phyloP scores from a whole-genome alignment of 257 asterid species.

The Pogostemon cablin region DNA sequence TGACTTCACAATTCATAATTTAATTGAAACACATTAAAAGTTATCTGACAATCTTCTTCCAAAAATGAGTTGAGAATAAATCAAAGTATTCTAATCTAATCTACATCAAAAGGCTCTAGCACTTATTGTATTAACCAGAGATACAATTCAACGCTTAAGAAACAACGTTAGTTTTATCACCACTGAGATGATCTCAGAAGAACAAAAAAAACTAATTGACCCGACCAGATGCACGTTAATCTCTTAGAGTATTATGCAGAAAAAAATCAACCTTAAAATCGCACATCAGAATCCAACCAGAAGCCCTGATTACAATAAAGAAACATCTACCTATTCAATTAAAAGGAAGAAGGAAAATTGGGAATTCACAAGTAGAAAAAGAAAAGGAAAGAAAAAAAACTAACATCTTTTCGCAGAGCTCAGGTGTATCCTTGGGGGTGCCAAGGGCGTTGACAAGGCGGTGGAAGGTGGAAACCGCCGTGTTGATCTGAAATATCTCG shows the following conservation, averaged over 20 bases:
- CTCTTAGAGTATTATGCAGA: background rate
- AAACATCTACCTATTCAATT: background rate
- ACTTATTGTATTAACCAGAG: background rate
- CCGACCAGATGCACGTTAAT: background rate
- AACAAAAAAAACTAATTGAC: background rate
- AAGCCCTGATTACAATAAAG: background rate
- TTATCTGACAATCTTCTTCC: background rate
- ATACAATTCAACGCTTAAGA: background rate
- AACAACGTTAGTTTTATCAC: background rate
- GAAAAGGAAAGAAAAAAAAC: slow-evolving; percentile 26
- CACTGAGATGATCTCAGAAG: background rate
- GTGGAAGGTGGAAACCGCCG: slow-evolving; percentile 83
- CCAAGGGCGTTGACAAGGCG: slow-evolving; percentile 92
- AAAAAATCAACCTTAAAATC: background rate
- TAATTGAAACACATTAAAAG: background rate
- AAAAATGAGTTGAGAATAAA: background rate
- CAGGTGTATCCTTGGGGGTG: slow-evolving; percentile 91
- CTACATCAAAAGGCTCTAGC: background rate
- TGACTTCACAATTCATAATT: background rate
- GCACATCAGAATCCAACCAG: background rate
- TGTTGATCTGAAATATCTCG: slow-evolving; percentile 85
- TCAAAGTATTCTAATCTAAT: background rate
- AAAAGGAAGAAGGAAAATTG: background rate
- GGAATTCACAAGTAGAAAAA: background rate
- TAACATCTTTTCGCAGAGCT: slow-evolving; percentile 89